phyloP scores from a whole-genome alignment of 2,329 filamentous ascomycete species.

The Lasiodiplodia hormozganensis region DNA sequence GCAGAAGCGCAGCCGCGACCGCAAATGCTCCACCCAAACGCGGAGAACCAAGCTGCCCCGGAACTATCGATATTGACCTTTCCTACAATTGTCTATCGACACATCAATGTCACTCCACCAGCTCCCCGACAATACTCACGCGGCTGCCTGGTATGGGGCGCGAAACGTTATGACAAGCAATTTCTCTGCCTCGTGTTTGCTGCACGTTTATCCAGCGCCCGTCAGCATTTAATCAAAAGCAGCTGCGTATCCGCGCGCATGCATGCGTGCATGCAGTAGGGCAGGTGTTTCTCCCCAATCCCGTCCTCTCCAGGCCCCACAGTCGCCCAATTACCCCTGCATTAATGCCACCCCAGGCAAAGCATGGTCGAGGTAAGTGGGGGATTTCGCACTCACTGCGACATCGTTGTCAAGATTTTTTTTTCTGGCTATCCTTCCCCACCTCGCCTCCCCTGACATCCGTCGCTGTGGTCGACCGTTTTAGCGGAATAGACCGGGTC shows the following conservation, averaged over 20 bases:
- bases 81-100: neutral
- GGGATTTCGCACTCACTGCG: neutral
- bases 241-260: neutral
- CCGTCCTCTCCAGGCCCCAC: neutral
- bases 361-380: neutral
- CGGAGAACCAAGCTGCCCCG: neutral
- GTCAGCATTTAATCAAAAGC: conserved; percentile 27
- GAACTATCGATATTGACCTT: neutral
- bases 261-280: conserved; percentile 3
- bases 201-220: conserved; percentile 22
- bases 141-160: neutral
- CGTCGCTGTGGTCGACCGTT: neutral
- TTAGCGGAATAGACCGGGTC: neutral
- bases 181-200: conserved; percentile 8
- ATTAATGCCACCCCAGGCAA: neutral
- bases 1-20: neutral
- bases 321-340: neutral
- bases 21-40: neutral
- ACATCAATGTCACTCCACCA: neutral
- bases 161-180: conserved; percentile 10
- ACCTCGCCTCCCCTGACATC: neutral
- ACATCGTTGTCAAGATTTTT: neutral
- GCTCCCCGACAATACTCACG: neutral
- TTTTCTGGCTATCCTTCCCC: neutral
- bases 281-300: neutral